Evolutionary conservation across 2,329 filamentous ascomycete species (phyloP), one percentile per base, ranked within the genome.

Genomic region (Penicillium thymicola): DNA sequence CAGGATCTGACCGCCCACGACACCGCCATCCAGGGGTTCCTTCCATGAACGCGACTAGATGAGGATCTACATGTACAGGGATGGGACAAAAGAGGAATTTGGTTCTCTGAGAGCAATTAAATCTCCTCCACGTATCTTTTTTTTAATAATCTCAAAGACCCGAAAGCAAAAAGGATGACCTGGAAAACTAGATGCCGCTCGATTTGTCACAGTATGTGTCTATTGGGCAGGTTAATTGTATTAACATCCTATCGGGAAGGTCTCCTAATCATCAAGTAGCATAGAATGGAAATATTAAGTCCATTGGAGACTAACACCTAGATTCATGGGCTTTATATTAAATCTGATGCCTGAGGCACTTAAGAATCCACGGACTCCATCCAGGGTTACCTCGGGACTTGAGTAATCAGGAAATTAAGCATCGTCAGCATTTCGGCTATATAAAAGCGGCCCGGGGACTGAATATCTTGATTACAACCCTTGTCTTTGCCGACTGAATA

Each of bases 381-480:
- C 21, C 21, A 21, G 21, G 21, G 21, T 21, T 21, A 21, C 63
- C 61, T 63, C 60, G 63, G 61, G 32, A 60, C 41, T 48, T 64
- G 58, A 64, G 55, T 64, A 65, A 64, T 65, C 63, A 64, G n/a
- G 43, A 65, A 65, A 65, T 55, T 34, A 52, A 52, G 7, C 49
- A 51, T 51, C 45, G 0, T 40, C 36, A 18, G 7, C 14, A n/a
- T 14, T 13, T 44, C 37, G 45, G 16, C 38, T 41, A 28, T 28
- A 47, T 30, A 28, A 43, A 21, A 28, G 4, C 4, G 4, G 8
- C 16, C 10, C 13, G 4, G 4, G 16, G 11, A 32, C 46, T 42
- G 11, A 36, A 30, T 28, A 46, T 42, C 6, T 40, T 18, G 40
- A 50, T 41, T 49, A 41, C 4, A 18, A 54, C 51, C 13, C 25